Conservation (phyloP, 228 moss, liverwort and hornwort species). For the Sphagnum magellanicum region DNA sequence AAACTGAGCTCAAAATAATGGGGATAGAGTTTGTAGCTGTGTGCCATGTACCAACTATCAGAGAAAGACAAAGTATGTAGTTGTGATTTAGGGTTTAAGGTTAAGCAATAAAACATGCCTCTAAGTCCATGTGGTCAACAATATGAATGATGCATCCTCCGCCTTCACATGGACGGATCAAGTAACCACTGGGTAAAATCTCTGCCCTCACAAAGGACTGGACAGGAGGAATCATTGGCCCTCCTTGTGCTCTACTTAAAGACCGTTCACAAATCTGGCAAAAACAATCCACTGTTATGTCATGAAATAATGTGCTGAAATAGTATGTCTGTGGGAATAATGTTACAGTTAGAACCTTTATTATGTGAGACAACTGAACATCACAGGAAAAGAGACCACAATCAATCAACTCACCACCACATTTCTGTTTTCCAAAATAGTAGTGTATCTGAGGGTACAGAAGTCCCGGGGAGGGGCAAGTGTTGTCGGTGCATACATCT, state of each 20-base stretch:
- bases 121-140: slow-evolving; percentile 66
- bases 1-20: no score
- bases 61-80: no score
- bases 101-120: slow-evolving; percentile 12
- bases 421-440: slow-evolving; percentile 47
- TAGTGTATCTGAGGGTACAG: slow-evolving; percentile 49
- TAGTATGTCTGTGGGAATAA: background rate
- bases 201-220: slow-evolving; percentile 66
- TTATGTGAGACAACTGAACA: no score
- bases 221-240: slow-evolving; percentile 62
- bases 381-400: background rate
- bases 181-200: slow-evolving; percentile 70
- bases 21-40: no score
- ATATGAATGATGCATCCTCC: slow-evolving; percentile 72
- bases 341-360: no score
- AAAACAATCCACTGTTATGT: background rate
- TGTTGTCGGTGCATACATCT: slow-evolving; percentile 62
- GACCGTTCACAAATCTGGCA: slow-evolving; percentile 67
- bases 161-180: slow-evolving; percentile 71
- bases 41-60: no score
- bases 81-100: no score
- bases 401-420: slow-evolving; percentile 28
- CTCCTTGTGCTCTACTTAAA: slow-evolving; percentile 55
- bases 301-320: background rate
- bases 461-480: slow-evolving; percentile 53